These are phyloP conservation scores for Blastomyces gilchristii DNA, from an alignment of 2,329 filamentous ascomycete genomes.

Conservation along the genomic window DNA sequence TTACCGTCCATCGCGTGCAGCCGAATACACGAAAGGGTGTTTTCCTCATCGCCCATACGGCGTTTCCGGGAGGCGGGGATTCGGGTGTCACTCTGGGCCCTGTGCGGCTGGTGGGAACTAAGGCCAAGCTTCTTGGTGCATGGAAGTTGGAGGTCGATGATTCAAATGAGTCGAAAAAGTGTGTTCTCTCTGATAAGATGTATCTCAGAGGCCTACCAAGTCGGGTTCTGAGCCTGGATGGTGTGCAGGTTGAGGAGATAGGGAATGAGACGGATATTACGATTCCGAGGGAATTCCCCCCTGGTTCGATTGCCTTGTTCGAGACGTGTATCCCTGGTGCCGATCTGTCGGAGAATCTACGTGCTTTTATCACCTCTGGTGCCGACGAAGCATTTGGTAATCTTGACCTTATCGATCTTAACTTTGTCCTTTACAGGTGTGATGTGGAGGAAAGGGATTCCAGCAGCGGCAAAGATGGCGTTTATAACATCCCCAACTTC, in stretches of 20 bases:
- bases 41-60: slow-evolving; percentile 91
- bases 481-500: slow-evolving; percentile 74
- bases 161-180: slow-evolving; percentile 56
- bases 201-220: slow-evolving; percentile 75
- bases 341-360: slow-evolving; percentile 72
- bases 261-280: slow-evolving; percentile 68
- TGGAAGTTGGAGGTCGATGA: slow-evolving; percentile 87
- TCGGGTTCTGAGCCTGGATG: slow-evolving; percentile 61
- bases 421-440: slow-evolving; percentile 82
- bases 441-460: slow-evolving; percentile 78
- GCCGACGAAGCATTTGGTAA: slow-evolving; percentile 67
- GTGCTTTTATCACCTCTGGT: slow-evolving; percentile 75
- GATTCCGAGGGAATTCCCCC: slow-evolving; percentile 73
- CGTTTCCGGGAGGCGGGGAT: slow-evolving; percentile 81
- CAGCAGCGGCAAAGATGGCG: slow-evolving; percentile 71
- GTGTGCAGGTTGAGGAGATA: slow-evolving; percentile 61
- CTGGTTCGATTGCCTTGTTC: slow-evolving; percentile 87
- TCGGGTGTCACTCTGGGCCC: slow-evolving; percentile 64
- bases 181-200: slow-evolving; percentile 57
- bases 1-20: slow-evolving; percentile 92
- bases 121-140: slow-evolving; percentile 73
- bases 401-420: slow-evolving; percentile 70
- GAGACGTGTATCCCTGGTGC: slow-evolving; percentile 90
- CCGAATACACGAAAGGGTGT: slow-evolving; percentile 86
- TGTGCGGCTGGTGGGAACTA: slow-evolving; percentile 71